These are phyloP conservation scores for Lentinus brumalis DNA, from an alignment of 768 basidiomycete genomes.

Conservation along the genomic window DNA sequence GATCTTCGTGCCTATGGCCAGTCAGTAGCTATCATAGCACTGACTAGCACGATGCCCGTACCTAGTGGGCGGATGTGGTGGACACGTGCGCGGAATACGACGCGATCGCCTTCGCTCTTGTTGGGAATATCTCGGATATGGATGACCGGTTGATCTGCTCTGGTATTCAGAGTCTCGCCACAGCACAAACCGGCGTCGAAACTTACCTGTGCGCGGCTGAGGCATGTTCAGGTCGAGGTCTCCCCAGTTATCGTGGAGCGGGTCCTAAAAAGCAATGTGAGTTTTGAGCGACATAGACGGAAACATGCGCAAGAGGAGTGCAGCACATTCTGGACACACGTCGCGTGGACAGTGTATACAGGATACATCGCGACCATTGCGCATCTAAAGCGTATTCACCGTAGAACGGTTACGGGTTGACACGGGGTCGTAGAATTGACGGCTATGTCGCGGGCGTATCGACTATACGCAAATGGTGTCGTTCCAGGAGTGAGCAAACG, in stretches of 20 bases:
- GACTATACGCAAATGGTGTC: too few species aligned
- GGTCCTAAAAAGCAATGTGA: conserved; percentile 21
- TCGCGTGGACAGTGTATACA: too few species aligned
- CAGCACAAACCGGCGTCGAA: conserved; percentile 42
- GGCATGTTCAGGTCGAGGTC: conserved; percentile 88
- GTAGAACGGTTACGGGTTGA: too few species aligned
- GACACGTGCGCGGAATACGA: conserved; percentile 85
- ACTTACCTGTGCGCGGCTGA: conserved; percentile 59
- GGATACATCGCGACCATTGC: too few species aligned
- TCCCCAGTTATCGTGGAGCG: conserved; percentile 59
- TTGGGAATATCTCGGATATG: conserved; percentile 43
- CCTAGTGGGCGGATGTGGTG: conserved; percentile 85
- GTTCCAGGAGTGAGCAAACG: neutral
- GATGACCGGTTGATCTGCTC: conserved; percentile 5
- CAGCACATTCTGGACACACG: too few species aligned
- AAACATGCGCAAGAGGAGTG: too few species aligned
- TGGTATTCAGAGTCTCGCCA: neutral
- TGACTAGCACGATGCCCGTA: neutral
- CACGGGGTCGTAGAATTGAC: too few species aligned
- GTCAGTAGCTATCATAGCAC: neutral
- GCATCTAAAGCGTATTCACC: too few species aligned
- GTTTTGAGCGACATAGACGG: too few species aligned
- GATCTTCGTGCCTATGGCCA: conserved; percentile 73
- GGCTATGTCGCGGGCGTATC: too few species aligned
- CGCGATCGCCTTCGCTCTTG: conserved; percentile 63